phyloP scores from a whole-genome alignment of 192 early-diverging fungal species.

The Anaeromyces robustus region DNA sequence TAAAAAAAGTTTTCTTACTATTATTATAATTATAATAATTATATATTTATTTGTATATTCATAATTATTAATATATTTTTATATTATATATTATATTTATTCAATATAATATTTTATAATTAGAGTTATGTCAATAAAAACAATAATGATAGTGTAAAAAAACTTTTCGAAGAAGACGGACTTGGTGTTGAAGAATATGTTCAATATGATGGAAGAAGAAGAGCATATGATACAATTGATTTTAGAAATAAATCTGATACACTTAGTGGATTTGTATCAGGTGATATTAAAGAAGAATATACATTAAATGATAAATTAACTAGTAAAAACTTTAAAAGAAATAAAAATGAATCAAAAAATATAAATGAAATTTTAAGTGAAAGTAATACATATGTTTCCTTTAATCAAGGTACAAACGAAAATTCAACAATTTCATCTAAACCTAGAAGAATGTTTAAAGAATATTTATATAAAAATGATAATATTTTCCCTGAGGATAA shows the following conservation, averaged over 20 bases:
- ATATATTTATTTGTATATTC: too few relatives aligned
- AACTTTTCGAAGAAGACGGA: neutral
- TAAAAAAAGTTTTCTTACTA: too few relatives aligned
- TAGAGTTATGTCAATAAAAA: neutral
- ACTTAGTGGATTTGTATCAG: neutral
- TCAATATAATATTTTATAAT: too few relatives aligned
- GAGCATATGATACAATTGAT: neutral
- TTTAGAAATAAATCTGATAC: neutral
- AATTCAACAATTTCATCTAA: neutral
- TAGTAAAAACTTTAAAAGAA: neutral
- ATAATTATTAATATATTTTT: too few relatives aligned
- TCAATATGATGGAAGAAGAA: neutral
- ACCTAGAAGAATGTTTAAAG: neutral
- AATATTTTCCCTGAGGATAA: too few relatives aligned
- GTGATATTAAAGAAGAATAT: neutral
- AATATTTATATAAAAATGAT: neutral
- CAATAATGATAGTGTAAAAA: neutral
- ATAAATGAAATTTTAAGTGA: neutral
- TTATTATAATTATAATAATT: too few relatives aligned
- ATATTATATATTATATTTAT: too few relatives aligned
- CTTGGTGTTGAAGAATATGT: neutral
- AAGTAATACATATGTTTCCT: neutral
- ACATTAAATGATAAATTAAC: neutral
- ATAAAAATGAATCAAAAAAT: neutral
- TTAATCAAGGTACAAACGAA: neutral